These are phyloP conservation scores for Favolaschia claudopus DNA, from an alignment of 768 basidiomycete genomes.

Conservation along the genomic window DNA sequence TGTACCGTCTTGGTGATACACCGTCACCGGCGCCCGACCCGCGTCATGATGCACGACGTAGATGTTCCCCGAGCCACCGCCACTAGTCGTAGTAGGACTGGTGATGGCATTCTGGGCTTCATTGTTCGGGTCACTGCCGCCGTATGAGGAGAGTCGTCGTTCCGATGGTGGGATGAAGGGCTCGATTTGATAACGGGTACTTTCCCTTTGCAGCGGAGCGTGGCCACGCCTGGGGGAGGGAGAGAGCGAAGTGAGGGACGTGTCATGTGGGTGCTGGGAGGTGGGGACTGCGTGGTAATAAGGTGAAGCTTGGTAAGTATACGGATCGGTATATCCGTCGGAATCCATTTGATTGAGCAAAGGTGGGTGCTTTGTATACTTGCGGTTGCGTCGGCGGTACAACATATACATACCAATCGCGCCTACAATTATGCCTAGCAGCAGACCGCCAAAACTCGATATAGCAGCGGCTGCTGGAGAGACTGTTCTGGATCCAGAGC, in stretches of 20 bases:
- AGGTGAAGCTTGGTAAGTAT: neutral
- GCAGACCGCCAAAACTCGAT: slow-evolving; percentile 48
- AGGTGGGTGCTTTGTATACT: slow-evolving; percentile 29
- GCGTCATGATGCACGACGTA: slow-evolving; percentile 71
- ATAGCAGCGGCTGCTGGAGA: slow-evolving; percentile 39
- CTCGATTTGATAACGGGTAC: slow-evolving; percentile 48
- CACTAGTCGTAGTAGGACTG: slow-evolving; percentile 11
- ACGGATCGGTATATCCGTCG: neutral
- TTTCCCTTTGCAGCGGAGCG: slow-evolving; percentile 14
- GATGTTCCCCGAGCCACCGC: slow-evolving; percentile 42
- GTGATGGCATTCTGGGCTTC: slow-evolving; percentile 4
- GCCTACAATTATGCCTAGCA: slow-evolving; percentile 46
- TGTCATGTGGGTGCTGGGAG: neutral
- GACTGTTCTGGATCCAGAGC: neutral
- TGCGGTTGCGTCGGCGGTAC: slow-evolving; percentile 37
- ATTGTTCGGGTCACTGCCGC: slow-evolving; percentile 9
- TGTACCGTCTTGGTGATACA: slow-evolving; percentile 61
- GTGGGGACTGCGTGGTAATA: no score
- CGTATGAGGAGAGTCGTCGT: slow-evolving; percentile 33
- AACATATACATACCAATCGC: slow-evolving; percentile 40
- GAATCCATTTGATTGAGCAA: slow-evolving; percentile 38
- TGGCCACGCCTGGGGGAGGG: slow-evolving; percentile 39
- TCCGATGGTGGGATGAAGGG: slow-evolving; percentile 51
- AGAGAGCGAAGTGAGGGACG: neutral
- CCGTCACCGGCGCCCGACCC: slow-evolving; percentile 64